A percentile compares a stretch with the other conserved stretches of the same genome.
Evolutionary conservation across 306 rosid genomes (phyloP).

Genomic region (Lathyrus aphaca): DNA sequence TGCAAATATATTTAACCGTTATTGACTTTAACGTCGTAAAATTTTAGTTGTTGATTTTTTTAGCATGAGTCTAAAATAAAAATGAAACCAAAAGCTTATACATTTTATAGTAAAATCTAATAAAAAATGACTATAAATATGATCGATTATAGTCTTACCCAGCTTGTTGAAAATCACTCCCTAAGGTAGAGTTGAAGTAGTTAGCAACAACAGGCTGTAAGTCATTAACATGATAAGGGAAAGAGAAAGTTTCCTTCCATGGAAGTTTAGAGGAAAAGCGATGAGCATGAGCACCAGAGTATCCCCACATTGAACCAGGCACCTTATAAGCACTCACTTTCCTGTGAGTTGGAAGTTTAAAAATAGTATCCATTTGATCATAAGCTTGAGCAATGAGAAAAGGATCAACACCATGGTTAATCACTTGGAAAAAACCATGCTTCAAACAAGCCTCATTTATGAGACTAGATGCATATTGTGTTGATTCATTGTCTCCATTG

Average conservation of each 20-base stretch:
- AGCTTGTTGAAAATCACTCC: slow-evolving; percentile 50
- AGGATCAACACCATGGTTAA: slow-evolving; percentile 65
- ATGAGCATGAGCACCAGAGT: slow-evolving; percentile 72
- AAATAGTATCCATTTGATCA: slow-evolving; percentile 50
- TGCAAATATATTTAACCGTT: too few relatives aligned
- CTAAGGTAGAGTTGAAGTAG: slow-evolving; percentile 55
- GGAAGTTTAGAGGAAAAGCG: slow-evolving; percentile 71
- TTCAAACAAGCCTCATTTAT: slow-evolving; percentile 51
- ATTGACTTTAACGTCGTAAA: too few relatives aligned
- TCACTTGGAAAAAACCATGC: slow-evolving; percentile 82
- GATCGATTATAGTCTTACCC: slow-evolving; percentile 50
- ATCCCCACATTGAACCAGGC: slow-evolving; percentile 55
- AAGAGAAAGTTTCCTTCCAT: slow-evolving; percentile 88
- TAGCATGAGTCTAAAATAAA: too few relatives aligned
- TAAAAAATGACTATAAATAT: background rate
- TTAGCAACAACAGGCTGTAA: slow-evolving; percentile 41
- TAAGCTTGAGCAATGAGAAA: slow-evolving; percentile 48
- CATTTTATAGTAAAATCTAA: too few relatives aligned
- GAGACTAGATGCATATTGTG: slow-evolving; percentile 44
- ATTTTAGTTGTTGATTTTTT: too few relatives aligned
- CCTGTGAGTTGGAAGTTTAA: slow-evolving; percentile 52
- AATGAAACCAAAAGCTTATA: too few relatives aligned
- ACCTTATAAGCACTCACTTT: slow-evolving; percentile 41
- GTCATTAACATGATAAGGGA: slow-evolving; percentile 44
- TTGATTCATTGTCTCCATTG: slow-evolving; percentile 51